Conservation (phyloP, 2,329 filamentous ascomycete genomes). For the Penicillium sp. region DNA sequence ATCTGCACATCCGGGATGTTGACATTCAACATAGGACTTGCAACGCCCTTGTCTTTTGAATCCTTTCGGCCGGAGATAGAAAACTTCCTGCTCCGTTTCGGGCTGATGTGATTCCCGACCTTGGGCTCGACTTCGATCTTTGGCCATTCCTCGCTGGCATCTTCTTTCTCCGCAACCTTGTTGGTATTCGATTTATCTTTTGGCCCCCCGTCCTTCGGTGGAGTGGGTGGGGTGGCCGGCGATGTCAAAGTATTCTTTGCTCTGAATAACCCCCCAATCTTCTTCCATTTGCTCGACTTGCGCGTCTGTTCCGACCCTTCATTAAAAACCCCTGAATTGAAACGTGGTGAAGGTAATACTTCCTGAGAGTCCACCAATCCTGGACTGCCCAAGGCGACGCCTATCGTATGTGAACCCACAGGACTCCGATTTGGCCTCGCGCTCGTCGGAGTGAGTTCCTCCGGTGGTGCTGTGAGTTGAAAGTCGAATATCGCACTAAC, state of each 20-base stretch:
- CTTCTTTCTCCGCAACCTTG: background rate
- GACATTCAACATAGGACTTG: conserved; percentile 61
- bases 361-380: conserved; percentile 32
- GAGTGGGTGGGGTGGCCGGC: background rate
- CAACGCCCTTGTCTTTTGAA: conserved; percentile 10
- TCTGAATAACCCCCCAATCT: conserved; percentile 46
- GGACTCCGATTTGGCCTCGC: conserved; percentile 15
- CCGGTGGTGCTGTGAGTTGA: conserved; percentile 27
- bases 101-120: background rate
- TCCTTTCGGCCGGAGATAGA: conserved; percentile 10
- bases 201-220: background rate
- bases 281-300: conserved; percentile 49
- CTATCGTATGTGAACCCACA: conserved; percentile 57
- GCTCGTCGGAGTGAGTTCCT: conserved; percentile 21
- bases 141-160: conserved; percentile 22
- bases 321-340: conserved; percentile 11
- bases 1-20: conserved; percentile 77
- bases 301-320: conserved; percentile 13
- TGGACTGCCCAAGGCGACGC: conserved; percentile 73
- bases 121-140: conserved; percentile 13
- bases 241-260: conserved; percentile 33
- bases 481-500: conserved; percentile 31
- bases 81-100: conserved; percentile 11
- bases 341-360: conserved; percentile 17
- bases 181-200: background rate